Conservation (phyloP, 352 stramenopile species). For the Phytophthora uliginosa region DNA sequence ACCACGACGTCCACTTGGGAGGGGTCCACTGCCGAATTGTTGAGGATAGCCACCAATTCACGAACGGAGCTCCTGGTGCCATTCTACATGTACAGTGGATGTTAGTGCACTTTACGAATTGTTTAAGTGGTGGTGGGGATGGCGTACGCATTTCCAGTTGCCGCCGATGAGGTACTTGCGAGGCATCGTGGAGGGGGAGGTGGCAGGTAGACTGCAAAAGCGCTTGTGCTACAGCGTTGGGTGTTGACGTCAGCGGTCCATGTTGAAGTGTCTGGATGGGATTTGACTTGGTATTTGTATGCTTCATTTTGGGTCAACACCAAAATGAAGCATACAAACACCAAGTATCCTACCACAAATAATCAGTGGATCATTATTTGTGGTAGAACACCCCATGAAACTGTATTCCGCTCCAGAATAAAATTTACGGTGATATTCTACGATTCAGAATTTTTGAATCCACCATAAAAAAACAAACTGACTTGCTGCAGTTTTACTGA, state of each 20-base stretch:
- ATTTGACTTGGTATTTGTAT: slow-evolving; percentile 9
- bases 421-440: no score
- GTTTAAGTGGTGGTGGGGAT: not conserved
- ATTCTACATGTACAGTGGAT: slow-evolving; percentile 46
- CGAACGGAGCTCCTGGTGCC: slow-evolving; percentile 87
- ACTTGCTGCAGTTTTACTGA: no score
- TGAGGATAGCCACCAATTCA: slow-evolving; percentile 89
- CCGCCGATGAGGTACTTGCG: slow-evolving; percentile 93
- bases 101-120: not conserved
- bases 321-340: no score
- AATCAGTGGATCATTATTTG: not conserved
- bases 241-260: slow-evolving; percentile 33
- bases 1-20: slow-evolving; percentile 84
- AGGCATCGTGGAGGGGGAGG: slow-evolving; percentile 31
- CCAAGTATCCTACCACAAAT: no score
- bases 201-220: not conserved
- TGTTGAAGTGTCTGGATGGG: slow-evolving; percentile 24
- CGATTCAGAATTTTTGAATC: no score
- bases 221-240: not conserved
- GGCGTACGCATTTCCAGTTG: slow-evolving; percentile 96
- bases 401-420: no score
- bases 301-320: not conserved
- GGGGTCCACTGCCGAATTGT: slow-evolving; percentile 69
- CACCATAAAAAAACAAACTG: no score
- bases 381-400: not conserved